Evolutionary conservation across 805 yeast genomes (phyloP).

Genomic region (Metahyphopichia silvanorum): DNA sequence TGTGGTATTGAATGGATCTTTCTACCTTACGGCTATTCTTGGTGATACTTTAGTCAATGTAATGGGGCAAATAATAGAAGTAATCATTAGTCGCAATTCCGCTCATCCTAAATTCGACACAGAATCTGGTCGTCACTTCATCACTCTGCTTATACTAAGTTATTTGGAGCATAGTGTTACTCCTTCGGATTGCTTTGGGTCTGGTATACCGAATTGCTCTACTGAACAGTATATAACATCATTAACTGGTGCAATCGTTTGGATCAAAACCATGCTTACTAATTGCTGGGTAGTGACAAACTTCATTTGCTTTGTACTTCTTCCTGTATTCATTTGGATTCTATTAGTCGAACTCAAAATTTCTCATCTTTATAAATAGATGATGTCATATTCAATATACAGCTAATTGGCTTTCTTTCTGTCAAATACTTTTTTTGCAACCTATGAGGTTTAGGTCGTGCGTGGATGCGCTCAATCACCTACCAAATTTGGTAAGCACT

Average conservation of each 20-base stretch:
- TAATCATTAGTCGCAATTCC: background rate
- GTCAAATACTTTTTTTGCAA: too few relatives aligned
- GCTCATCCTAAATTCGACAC: background rate
- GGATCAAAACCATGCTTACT: slow-evolving; percentile 8
- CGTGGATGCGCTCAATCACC: slow-evolving; percentile 2
- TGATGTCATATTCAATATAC: too few relatives aligned
- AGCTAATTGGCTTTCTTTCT: too few relatives aligned
- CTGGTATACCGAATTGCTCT: too few relatives aligned
- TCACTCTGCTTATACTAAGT: slow-evolving; percentile 15
- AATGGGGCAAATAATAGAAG: background rate
- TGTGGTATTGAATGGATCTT: slow-evolving; percentile 10
- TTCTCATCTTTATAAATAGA: too few relatives aligned
- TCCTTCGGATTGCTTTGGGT: slow-evolving; percentile 1
- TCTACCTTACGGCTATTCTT: slow-evolving; percentile 10
- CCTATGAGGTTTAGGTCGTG: too few relatives aligned
- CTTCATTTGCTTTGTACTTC: slow-evolving; percentile 13
- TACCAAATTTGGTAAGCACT: slow-evolving; percentile 5
- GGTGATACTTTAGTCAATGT: slow-evolving; percentile 20
- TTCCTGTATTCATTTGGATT: slow-evolving; percentile 21
- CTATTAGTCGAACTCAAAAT: slow-evolving; percentile 13
- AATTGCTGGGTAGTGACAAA: slow-evolving; percentile 16
- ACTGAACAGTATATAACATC: slow-evolving; percentile 3
- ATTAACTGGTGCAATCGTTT: slow-evolving; percentile 4
- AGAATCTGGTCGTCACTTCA: slow-evolving; percentile 6
- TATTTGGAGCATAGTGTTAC: slow-evolving; percentile 13